These are phyloP conservation scores for Quercus mongolica DNA, from an alignment of 306 rosid species.

Conservation along the genomic window DNA sequence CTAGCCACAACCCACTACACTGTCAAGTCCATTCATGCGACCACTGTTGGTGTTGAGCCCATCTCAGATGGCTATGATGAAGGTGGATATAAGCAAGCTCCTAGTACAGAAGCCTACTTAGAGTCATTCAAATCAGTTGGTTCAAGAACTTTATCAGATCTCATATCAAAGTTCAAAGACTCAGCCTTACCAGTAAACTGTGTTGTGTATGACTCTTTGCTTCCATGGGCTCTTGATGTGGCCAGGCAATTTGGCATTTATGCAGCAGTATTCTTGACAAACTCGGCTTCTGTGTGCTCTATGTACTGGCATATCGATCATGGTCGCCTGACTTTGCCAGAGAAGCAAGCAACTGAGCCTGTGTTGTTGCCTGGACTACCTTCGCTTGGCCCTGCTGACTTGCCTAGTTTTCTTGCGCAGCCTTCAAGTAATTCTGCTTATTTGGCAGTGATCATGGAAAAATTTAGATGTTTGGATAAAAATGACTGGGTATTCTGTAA, in stretches of 20 bases:
- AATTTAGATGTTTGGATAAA: conserved; percentile 11
- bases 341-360: conserved; percentile 4
- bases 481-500: conserved; percentile 43
- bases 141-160: conserved; percentile 25
- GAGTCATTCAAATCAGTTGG: conserved; percentile 31
- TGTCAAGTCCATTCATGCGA: conserved; percentile 22
- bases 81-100: conserved; percentile 31
- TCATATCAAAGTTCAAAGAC: conserved; percentile 16
- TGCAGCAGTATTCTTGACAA: conserved; percentile 34
- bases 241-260: conserved; percentile 21
- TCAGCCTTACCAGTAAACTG: conserved; percentile 27
- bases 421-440: conserved; percentile 23
- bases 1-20: conserved; percentile 34
- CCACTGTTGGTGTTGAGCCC: conserved; percentile 9
- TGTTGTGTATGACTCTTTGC: conserved; percentile 34
- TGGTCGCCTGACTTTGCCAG: conserved; percentile 11
- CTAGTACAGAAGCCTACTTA: conserved; percentile 24
- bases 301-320: conserved; percentile 21
- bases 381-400: conserved; percentile 19
- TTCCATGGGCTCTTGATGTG: conserved; percentile 48
- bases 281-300: conserved; percentile 35
- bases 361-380: conserved; percentile 34
- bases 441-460: conserved; percentile 22
- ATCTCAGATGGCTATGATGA: conserved; percentile 42
- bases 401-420: conserved; percentile 25